Conservation (phyloP, 208 protist genomes). For the Angomonas ambiguus region DNA sequence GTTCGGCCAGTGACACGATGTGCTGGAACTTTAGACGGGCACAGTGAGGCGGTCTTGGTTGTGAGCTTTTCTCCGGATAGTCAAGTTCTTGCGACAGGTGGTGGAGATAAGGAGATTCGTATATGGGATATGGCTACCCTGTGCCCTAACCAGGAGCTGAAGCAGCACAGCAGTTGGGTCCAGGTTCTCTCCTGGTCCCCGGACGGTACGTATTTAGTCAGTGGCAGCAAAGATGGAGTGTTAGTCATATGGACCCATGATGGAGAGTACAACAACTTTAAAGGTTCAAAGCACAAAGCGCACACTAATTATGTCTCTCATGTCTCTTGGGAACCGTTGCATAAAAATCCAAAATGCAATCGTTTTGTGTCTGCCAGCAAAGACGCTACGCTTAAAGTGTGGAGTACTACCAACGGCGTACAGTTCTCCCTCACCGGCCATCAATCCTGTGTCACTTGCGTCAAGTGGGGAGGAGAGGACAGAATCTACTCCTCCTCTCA, state of each 20-base stretch:
- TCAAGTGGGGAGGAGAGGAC: conserved; percentile 94
- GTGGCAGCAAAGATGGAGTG: conserved; percentile 92
- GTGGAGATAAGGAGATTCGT: conserved; percentile 95
- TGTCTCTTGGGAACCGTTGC: conserved; percentile 96
- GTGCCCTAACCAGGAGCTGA: conserved; percentile 90
- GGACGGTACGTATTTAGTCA: conserved; percentile 89
- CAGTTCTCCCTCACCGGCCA: conserved; percentile 93
- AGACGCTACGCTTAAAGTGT: conserved; percentile 91
- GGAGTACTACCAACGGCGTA: conserved; percentile 50
- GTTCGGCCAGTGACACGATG: conserved; percentile 95
- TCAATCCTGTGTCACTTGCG: conserved; percentile 94
- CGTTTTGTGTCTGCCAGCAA: conserved; percentile 92
- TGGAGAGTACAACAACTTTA: conserved; percentile 70
- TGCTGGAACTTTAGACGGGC: conserved; percentile 89
- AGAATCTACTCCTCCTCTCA: conserved; percentile 95
- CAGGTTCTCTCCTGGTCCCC: conserved; percentile 96
- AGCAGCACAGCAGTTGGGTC: conserved; percentile 94
- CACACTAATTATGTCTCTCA: conserved; percentile 95
- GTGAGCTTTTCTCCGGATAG: conserved; percentile 95
- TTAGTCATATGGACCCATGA: conserved; percentile 92
- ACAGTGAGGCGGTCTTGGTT: conserved; percentile 94
- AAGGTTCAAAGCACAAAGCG: conserved; percentile 77
- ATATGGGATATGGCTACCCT: conserved; percentile 97
- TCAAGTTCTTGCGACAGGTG: conserved; percentile 89
- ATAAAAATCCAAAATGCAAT: conserved; percentile 76